phyloP scores from a whole-genome alignment of 306 rosid genomes.

The Vigna angularis region DNA sequence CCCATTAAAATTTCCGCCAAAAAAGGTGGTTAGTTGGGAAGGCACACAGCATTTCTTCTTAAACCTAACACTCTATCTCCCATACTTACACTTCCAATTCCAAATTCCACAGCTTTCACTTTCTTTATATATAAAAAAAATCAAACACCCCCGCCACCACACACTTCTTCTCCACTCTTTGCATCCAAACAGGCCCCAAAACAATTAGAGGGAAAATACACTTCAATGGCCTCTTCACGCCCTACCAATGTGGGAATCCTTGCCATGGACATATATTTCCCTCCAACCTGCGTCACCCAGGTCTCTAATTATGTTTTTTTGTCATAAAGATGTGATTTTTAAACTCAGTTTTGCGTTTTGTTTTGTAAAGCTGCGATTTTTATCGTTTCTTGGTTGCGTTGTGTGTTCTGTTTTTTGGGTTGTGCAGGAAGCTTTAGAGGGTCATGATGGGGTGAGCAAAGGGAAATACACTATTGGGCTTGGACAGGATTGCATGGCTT shows the following conservation, averaged over 20 bases:
- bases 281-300: slow-evolving; percentile 74
- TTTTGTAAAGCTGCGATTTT: not conserved
- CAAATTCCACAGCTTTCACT: slow-evolving; percentile 6
- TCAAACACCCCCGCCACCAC: not conserved
- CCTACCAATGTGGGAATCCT: slow-evolving; percentile 77
- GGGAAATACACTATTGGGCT: slow-evolving; percentile 93
- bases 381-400: not conserved
- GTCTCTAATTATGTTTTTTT: slow-evolving; percentile 35
- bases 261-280: slow-evolving; percentile 84
- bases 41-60: not conserved
- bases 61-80: not conserved
- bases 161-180: not conserved
- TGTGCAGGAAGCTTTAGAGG: slow-evolving; percentile 78
- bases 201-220: slow-evolving; percentile 24
- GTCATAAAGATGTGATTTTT: not conserved
- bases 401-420: not conserved
- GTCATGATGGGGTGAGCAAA: slow-evolving; percentile 84
- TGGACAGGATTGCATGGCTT: slow-evolving; percentile 90
- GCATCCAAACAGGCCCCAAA: slow-evolving; percentile 19
- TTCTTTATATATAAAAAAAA: too few relatives aligned
- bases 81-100: not conserved
- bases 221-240: slow-evolving; percentile 42
- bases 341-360: not conserved
- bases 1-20: slow-evolving; percentile 20
- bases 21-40: slow-evolving; percentile 29